phyloP scores from a whole-genome alignment of 805 yeast species.

The Kodamaea fukazawae region DNA sequence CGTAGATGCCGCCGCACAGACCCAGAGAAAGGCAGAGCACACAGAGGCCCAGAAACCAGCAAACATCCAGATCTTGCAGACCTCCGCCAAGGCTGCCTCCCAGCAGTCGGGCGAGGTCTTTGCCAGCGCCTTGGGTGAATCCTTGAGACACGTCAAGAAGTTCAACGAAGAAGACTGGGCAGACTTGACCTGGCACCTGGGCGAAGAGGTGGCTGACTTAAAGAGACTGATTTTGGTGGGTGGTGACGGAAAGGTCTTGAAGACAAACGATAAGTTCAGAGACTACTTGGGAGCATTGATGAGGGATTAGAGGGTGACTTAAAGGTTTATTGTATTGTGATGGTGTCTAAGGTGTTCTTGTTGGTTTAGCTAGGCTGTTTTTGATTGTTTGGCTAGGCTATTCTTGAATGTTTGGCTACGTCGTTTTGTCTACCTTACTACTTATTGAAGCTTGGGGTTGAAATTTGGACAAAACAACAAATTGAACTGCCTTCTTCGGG shows the following conservation, averaged over 20 bases:
- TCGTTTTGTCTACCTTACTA: too few relatives aligned
- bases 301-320: too few relatives aligned
- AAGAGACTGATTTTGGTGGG: constrained; percentile 15
- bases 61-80: constrained; percentile 41
- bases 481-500: too few relatives aligned
- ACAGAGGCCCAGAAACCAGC: constrained; percentile 25
- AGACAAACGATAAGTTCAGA: constrained; percentile 22
- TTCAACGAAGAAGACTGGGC: constrained; percentile 44
- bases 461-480: too few relatives aligned
- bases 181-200: constrained; percentile 27
- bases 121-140: constrained; percentile 34
- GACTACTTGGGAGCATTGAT: constrained; percentile 26
- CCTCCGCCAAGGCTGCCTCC: constrained; percentile 33
- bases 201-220: constrained; percentile 17
- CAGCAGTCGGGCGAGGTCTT: constrained; percentile 27
- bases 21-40: constrained; percentile 36
- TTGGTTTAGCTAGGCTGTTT: too few relatives aligned
- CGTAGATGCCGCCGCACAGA: constrained; percentile 44
- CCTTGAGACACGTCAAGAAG: constrained; percentile 36
- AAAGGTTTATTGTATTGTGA: too few relatives aligned
- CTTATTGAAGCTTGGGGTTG: too few relatives aligned
- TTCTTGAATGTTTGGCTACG: too few relatives aligned
- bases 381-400: too few relatives aligned
- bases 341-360: too few relatives aligned
- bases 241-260: constrained; percentile 17